Conservation (phyloP, 139 green algal genomes). For the Chlorella ohadii region DNA sequence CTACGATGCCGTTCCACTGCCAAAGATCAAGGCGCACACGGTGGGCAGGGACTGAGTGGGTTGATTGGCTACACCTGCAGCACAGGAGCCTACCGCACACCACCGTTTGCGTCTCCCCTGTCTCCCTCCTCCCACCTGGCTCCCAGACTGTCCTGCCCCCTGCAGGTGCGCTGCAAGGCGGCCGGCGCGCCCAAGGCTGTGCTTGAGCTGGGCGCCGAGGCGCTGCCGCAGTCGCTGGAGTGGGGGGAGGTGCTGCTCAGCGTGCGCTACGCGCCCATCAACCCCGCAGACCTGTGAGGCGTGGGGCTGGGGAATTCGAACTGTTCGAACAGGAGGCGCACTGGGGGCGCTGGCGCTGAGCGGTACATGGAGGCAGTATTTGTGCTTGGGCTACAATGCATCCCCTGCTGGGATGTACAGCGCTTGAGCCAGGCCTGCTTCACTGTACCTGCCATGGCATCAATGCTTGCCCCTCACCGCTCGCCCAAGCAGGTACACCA, state of each 20-base stretch:
- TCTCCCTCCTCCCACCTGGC: neutral
- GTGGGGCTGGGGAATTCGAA: too few species aligned
- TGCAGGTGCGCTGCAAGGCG: slow-evolving; percentile 52
- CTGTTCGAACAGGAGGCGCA: too few species aligned
- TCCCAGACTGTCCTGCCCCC: neutral
- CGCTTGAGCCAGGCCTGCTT: too few species aligned
- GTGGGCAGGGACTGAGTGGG: slow-evolving; percentile 34
- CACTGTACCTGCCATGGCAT: too few species aligned
- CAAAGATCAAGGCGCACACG: slow-evolving; percentile 62
- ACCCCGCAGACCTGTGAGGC: slow-evolving; percentile 80
- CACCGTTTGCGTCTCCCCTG: too few species aligned
- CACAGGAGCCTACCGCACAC: too few species aligned
- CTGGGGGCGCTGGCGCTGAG: too few species aligned
- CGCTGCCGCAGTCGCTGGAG: slow-evolving; percentile 74
- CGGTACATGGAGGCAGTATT: too few species aligned
- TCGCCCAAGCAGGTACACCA: neutral
- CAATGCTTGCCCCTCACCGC: neutral
- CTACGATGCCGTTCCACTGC: slow-evolving; percentile 79
- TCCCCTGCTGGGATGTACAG: too few species aligned
- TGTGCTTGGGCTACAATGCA: too few species aligned
- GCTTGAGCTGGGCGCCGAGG: slow-evolving; percentile 49
- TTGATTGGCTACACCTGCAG: too few species aligned
- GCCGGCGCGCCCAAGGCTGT: slow-evolving; percentile 47
- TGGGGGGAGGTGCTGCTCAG: slow-evolving; percentile 85
- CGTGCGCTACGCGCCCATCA: slow-evolving; percentile 70